These are phyloP conservation scores for Magnaporthiopsis poae DNA, from an alignment of 2,329 filamentous ascomycete species.

Conservation along the genomic window DNA sequence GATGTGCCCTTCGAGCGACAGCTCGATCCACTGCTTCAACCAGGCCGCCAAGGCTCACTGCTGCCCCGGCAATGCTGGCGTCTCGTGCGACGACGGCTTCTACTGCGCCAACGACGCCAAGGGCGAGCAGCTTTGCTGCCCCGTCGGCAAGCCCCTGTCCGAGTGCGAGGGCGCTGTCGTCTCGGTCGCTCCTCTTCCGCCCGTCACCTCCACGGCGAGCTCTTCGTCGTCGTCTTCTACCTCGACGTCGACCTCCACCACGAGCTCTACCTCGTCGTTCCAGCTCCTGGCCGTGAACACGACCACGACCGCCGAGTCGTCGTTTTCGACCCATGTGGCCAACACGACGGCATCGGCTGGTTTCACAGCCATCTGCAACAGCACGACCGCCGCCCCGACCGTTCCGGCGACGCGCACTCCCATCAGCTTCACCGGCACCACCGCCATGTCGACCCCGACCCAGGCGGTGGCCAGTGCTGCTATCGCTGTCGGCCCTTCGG, in stretches of 20 bases:
- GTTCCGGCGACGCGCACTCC: not conserved
- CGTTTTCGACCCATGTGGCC: not conserved
- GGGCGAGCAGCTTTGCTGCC: constrained; percentile 51
- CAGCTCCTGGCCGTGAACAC: not conserved
- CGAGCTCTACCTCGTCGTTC: not conserved
- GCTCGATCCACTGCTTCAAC: constrained; percentile 49
- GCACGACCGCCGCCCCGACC: not conserved
- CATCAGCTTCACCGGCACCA: not conserved
- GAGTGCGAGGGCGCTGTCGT: constrained; percentile 47
- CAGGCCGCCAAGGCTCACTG: constrained; percentile 40
- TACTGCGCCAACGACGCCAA: constrained; percentile 46
- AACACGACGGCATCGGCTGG: not conserved
- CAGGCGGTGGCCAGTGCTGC: not conserved
- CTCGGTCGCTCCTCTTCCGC: constrained; percentile 32
- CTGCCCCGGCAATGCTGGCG: constrained; percentile 48
- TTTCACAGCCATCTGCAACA: not conserved
- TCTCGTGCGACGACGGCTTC: constrained; percentile 51
- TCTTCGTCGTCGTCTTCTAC: constrained; percentile 8
- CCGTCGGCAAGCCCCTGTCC: constrained; percentile 40
- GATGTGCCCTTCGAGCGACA: constrained; percentile 40
- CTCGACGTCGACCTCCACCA: not conserved
- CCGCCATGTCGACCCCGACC: not conserved
- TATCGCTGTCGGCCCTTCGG: not conserved
- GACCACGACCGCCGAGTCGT: not conserved
- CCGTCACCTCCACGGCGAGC: constrained; percentile 19